phyloP scores from a whole-genome alignment of 345 rosid genomes.

The Moricandia moricandioides region DNA sequence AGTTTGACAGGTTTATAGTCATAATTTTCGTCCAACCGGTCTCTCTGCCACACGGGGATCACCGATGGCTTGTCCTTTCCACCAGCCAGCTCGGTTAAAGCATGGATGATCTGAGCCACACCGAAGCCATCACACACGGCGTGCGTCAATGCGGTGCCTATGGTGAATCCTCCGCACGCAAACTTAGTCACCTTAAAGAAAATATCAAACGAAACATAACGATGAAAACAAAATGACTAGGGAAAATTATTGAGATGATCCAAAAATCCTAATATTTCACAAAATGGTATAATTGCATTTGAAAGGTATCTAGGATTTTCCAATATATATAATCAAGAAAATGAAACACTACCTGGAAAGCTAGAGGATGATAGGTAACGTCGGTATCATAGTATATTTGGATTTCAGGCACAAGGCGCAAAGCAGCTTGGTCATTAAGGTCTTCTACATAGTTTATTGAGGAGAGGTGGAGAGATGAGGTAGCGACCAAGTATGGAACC shows the following conservation, averaged over 20 bases:
- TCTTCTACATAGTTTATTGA: slow-evolving; percentile 41
- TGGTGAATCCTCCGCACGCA: background rate
- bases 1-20: background rate
- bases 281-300: background rate
- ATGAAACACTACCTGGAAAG: slow-evolving; percentile 40
- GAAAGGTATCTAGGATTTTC: background rate
- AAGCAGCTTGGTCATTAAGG: slow-evolving; percentile 31
- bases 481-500: slow-evolving; percentile 52
- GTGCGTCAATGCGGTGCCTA: background rate
- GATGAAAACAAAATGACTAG: background rate
- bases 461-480: slow-evolving; percentile 35
- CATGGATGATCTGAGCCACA: background rate
- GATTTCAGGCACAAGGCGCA: slow-evolving; percentile 27
- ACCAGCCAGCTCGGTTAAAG: background rate
- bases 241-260: no score
- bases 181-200: background rate
- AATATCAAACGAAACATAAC: background rate
- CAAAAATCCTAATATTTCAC: background rate
- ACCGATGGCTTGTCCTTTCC: background rate
- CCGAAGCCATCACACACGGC: background rate
- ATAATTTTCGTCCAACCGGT: background rate
- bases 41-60: background rate
- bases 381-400: slow-evolving; percentile 21
- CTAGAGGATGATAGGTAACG: slow-evolving; percentile 36
- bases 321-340: background rate